Evolutionary conservation across 2,329 filamentous ascomycete species (phyloP).

Genomic region (Sporothrix luriei): DNA sequence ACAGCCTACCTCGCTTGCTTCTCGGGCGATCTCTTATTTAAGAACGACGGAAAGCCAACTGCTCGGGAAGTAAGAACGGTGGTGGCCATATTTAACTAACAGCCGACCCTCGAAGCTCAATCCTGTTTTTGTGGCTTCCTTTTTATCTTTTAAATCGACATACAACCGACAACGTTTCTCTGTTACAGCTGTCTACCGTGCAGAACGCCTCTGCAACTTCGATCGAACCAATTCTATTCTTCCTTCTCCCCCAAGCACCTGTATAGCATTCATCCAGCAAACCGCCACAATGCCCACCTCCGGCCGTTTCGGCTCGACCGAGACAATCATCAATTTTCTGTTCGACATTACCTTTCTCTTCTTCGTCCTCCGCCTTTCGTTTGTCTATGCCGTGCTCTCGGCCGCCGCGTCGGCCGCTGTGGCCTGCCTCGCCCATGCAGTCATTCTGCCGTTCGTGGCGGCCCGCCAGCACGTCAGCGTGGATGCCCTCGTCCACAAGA

Average conservation of each 20-base stretch:
- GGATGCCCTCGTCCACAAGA: not conserved
- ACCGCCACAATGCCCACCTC: slow-evolving; percentile 21
- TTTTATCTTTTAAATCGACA: not conserved
- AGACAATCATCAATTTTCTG: slow-evolving; percentile 45
- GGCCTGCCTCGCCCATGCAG: slow-evolving; percentile 34
- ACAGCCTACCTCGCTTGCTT: not conserved
- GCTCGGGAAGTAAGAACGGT: not conserved
- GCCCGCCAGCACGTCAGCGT: not conserved
- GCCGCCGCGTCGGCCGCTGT: slow-evolving; percentile 42
- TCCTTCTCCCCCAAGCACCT: too few species aligned
- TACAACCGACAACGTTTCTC: not conserved
- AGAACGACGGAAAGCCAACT: not conserved
- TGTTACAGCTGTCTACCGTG: not conserved
- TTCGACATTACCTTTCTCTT: slow-evolving; percentile 46
- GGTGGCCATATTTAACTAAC: not conserved
- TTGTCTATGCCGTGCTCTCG: slow-evolving; percentile 35
- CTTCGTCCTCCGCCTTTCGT: slow-evolving; percentile 38
- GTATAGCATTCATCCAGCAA: not conserved
- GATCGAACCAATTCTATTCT: too few species aligned
- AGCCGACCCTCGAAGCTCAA: not conserved
- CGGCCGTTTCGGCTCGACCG: slow-evolving; percentile 41
- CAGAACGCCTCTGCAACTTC: not conserved
- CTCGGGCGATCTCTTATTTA: slow-evolving; percentile 1
- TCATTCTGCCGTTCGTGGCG: slow-evolving; percentile 19
- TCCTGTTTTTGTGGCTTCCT: not conserved